Base-by-base conservation (phyloP, 2,329 filamentous ascomycete genomes). In the Botrytis byssoidea region DNA sequence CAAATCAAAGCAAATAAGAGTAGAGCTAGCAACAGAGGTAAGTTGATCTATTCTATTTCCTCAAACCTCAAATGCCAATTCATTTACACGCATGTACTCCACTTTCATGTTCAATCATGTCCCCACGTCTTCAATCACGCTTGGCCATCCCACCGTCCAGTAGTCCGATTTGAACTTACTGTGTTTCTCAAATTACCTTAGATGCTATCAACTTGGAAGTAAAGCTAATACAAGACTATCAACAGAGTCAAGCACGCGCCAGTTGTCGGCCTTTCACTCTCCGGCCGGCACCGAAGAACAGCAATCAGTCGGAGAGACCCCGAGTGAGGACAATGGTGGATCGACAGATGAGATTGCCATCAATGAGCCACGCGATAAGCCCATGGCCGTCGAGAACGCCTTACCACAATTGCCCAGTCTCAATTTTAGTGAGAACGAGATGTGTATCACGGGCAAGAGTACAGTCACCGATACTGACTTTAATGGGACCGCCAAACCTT, bases 1-100 rank as follows among this genome's bases (percentile, higher is more conserved):
- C 70, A 72, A 40, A 74, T 22, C 4, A 72, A 69, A 32, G 25
- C 55, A 67, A 72, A 72, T 55, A 72, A 69, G 64, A 48, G 42
- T 12, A 72, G 44, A 48, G n/a, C 37, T 16, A 51, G 32, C 25
- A 61, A 37, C 46, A 44, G 48, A 40, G 40, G 71, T 72, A 12
- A 60, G 71, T 61, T 35, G 4, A 29, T n/a, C 25, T 10, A 40
- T 20, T 72, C 18, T 25, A n/a, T n/a, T 66, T 40, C 4, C 46
- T 42, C 29, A 14, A 5, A 44, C 32, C 74, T 71, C 35, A 61
- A 74, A 42, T 66, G 63, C 44, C 65, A 71, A 29, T 73, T 74
- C 55, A 29, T 57, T 57, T 1, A 40, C n/a, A 55, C 16, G 37
- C 25, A 7, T 40, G 1, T 40, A 12, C 25, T 40, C 25, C 37